Conservation (phyloP, 768 basidiomycete species). For the Amanita fuliginea region DNA sequence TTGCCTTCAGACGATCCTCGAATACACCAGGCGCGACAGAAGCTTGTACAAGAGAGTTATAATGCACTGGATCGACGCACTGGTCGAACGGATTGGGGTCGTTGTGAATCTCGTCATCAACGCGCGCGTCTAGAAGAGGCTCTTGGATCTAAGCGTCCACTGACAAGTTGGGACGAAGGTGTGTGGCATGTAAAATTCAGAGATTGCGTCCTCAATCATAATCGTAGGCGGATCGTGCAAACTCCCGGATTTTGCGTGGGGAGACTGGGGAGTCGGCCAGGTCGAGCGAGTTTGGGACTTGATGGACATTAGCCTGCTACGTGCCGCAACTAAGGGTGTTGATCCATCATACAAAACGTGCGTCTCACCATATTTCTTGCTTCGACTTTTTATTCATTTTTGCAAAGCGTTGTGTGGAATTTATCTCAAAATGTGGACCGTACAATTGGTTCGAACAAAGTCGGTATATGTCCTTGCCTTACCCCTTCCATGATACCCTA, state of each 20-base stretch:
- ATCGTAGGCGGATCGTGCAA: constrained; percentile 67
- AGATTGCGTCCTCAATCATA: constrained; percentile 2
- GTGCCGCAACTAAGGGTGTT: constrained; percentile 67
- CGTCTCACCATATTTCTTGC: constrained; percentile 16
- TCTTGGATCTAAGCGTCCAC: constrained; percentile 72
- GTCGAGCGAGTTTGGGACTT: constrained; percentile 94
- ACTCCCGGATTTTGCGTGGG: constrained; percentile 84
- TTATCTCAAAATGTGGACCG: constrained; percentile 95
- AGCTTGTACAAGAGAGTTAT: constrained; percentile 61
- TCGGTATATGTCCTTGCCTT: constrained; percentile 85
- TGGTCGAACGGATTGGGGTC: constrained; percentile 81
- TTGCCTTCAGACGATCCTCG: constrained; percentile 85
- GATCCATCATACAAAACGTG: constrained; percentile 89
- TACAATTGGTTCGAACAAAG: constrained; percentile 66
- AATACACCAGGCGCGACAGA: constrained; percentile 81
- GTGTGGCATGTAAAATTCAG: constrained; percentile 9
- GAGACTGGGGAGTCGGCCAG: constrained; percentile 87
- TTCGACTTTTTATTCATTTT: constrained; percentile 5
- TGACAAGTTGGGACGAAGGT: constrained; percentile 94
- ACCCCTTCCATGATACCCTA: constrained; percentile 97
- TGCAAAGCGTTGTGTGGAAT: constrained; percentile 79
- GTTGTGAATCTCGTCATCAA: constrained; percentile 89
- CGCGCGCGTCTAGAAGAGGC: constrained; percentile 76
- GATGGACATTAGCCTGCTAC: constrained; percentile 83
- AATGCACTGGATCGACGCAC: constrained; percentile 54